phyloP scores from a whole-genome alignment of 2,329 filamentous ascomycete genomes.

The Xylariomycetidae sp. region DNA sequence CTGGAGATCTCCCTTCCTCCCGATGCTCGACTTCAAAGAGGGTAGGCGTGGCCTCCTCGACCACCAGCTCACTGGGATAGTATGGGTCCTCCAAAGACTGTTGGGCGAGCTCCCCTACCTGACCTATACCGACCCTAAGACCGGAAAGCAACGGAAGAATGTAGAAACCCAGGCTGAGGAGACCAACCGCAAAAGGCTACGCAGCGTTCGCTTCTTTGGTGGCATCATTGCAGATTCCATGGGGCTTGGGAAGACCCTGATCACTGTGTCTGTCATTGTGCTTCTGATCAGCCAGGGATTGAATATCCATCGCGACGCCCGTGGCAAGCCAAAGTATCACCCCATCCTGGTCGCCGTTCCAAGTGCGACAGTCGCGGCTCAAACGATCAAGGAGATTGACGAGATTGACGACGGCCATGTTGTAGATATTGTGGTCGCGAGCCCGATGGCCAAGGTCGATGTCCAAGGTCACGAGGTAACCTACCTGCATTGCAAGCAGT shows the following conservation, averaged over 20 bases:
- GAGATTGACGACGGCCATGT: constrained; percentile 6
- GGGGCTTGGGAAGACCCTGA: constrained; percentile 24
- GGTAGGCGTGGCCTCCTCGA: constrained; percentile 18
- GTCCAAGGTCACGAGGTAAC: not conserved
- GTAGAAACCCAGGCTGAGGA: constrained; percentile 5
- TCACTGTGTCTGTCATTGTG: constrained; percentile 15
- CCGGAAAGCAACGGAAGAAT: not conserved
- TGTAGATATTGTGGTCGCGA: constrained; percentile 11
- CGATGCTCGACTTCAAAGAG: constrained; percentile 12
- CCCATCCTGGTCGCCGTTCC: constrained; percentile 22
- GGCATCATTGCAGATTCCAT: constrained; percentile 24
- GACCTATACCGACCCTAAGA: constrained; percentile 3
- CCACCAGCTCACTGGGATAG: constrained; percentile 24
- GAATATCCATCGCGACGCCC: constrained; percentile 5
- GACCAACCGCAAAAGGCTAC: constrained; percentile 11
- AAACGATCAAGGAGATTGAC: constrained; percentile 22
- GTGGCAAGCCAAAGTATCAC: constrained; percentile 8
- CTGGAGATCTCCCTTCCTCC: constrained; percentile 19
- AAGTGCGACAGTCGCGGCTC: constrained; percentile 16
- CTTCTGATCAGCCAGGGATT: constrained; percentile 16
- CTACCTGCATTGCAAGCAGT: constrained; percentile 5
- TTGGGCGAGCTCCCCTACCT: constrained; percentile 19
- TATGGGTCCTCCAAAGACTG: constrained; percentile 23
- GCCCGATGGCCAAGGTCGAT: constrained; percentile 5
- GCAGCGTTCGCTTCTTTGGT: constrained; percentile 18